These are phyloP conservation scores for Parascedosporium putredinis DNA, from an alignment of 2,329 filamentous ascomycete species.

Conservation along the genomic window DNA sequence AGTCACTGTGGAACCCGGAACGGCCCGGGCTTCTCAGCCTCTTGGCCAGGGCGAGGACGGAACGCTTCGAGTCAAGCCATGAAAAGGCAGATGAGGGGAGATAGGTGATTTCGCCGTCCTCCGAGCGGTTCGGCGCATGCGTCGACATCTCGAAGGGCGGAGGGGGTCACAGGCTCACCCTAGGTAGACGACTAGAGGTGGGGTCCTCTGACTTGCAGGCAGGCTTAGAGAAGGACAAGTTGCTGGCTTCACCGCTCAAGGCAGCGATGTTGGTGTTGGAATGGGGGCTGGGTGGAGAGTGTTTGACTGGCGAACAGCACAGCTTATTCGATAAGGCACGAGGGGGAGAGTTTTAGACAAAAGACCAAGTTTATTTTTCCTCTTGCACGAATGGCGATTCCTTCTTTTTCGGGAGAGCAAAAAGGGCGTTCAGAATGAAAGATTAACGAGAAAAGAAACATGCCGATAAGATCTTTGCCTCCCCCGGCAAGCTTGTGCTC, in stretches of 20 bases:
- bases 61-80: background rate
- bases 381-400: background rate
- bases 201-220: background rate
- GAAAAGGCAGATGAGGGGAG: background rate
- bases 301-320: background rate
- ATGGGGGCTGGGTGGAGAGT: background rate
- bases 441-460: background rate
- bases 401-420: background rate
- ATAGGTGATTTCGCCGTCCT: background rate
- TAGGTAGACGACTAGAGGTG: background rate
- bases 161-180: background rate
- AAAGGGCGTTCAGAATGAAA: background rate
- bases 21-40: background rate
- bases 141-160: background rate
- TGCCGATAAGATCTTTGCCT: background rate
- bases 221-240: background rate
- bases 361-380: no score
- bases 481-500: background rate
- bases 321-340: background rate
- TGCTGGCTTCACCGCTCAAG: background rate
- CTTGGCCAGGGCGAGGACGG: background rate
- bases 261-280: no score
- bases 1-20: background rate
- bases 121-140: background rate
- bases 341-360: background rate